These are phyloP conservation scores for Exophiala viscosa DNA, from an alignment of 2,329 filamentous ascomycete genomes.

Conservation along the genomic window DNA sequence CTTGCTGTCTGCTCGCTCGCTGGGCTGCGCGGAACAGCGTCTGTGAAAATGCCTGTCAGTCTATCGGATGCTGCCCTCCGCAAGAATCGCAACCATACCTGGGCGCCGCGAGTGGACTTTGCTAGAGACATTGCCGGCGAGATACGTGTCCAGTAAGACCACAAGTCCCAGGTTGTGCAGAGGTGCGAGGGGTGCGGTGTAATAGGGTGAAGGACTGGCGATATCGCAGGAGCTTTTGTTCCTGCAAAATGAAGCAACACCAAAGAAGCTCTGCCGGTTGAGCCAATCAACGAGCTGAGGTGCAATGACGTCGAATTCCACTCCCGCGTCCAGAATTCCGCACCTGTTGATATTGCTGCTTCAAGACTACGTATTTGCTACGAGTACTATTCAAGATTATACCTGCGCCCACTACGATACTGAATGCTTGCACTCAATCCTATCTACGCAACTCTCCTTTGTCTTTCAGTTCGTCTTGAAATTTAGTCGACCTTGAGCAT, in stretches of 20 bases:
- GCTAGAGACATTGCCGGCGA: slow-evolving; percentile 24
- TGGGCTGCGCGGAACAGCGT: slow-evolving; percentile 26
- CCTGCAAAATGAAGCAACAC: neutral
- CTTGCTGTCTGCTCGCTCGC: slow-evolving; percentile 16
- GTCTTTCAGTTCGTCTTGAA: slow-evolving; percentile 28
- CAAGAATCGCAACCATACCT: slow-evolving; percentile 15
- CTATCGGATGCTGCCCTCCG: neutral
- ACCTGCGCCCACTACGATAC: no score
- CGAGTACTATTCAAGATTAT: no score
- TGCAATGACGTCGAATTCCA: slow-evolving; percentile 1
- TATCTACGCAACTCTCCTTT: neutral
- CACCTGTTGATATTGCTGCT: neutral
- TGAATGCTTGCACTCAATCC: no score
- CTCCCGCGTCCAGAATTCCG: neutral
- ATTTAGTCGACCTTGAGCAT: slow-evolving; percentile 35
- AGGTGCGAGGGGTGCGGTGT: neutral
- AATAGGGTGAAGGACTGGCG: slow-evolving; percentile 4
- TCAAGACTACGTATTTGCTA: no score
- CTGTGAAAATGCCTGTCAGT: slow-evolving; percentile 22
- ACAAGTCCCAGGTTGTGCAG: neutral
- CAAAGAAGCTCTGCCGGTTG: slow-evolving; percentile 16
- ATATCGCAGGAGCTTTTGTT: slow-evolving; percentile 6
- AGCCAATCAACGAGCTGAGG: slow-evolving; percentile 4
- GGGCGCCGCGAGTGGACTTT: slow-evolving; percentile 24
- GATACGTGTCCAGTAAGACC: neutral